Percentiles rank a stretch among this genome's conserved stretches.
Conservation (phyloP, 129 eudicot species). For the Lactuca saligna region DNA sequence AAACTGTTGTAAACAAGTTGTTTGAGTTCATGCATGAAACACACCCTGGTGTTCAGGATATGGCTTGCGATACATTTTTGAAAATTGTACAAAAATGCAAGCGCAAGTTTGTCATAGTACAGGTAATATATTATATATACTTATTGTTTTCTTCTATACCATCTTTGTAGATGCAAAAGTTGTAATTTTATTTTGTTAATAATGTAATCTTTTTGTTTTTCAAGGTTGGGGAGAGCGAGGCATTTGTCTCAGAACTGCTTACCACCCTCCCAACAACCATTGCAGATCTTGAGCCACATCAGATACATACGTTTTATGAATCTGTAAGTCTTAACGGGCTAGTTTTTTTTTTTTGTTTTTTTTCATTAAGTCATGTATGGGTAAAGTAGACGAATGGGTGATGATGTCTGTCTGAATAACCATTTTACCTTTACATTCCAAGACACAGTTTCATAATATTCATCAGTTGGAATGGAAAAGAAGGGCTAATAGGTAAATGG, state of each 20-base stretch:
- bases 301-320: slow-evolving; percentile 93
- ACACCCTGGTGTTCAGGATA: slow-evolving; percentile 99
- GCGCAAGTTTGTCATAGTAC: slow-evolving; percentile 92
- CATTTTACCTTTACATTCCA: too few species aligned
- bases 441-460: too few species aligned
- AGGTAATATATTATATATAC: slow-evolving; percentile 44
- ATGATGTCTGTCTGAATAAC: too few species aligned
- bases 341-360: too few species aligned
- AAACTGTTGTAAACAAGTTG: slow-evolving; percentile 94
- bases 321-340: slow-evolving; percentile 53
- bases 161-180: slow-evolving; percentile 1
- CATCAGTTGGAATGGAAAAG: too few species aligned
- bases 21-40: slow-evolving; percentile 99
- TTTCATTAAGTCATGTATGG: too few species aligned
- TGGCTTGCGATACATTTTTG: slow-evolving; percentile 98
- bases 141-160: neutral
- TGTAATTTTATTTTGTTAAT: neutral
- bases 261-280: slow-evolving; percentile 84
- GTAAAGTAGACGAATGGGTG: too few species aligned
- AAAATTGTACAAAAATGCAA: slow-evolving; percentile 98
- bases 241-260: slow-evolving; percentile 91
- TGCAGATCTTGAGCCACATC: slow-evolving; percentile 91
- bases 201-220: slow-evolving; percentile 21
- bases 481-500: too few species aligned
- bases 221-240: slow-evolving; percentile 95